Conservation (phyloP, 1,284 basidiomycete genomes). For the Entoloma clypeatum region DNA sequence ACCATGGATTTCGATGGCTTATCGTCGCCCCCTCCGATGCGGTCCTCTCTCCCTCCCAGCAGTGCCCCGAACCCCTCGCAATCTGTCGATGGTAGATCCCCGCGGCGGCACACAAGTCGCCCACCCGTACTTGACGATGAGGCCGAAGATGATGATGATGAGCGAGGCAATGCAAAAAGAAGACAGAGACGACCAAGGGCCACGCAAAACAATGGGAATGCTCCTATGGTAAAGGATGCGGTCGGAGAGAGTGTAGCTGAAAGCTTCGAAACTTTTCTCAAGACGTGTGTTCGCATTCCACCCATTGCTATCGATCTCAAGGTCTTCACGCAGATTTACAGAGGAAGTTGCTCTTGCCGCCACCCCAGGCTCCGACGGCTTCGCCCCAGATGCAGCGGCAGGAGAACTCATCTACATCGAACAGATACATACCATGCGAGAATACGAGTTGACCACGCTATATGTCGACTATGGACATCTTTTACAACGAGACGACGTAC, state of each 20-base stretch:
- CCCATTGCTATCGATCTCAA: conserved; percentile 9
- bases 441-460: conserved; percentile 91
- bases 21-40: conserved; percentile 35
- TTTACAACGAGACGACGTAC: conserved; percentile 84
- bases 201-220: conserved; percentile 56
- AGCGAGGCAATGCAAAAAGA: conserved; percentile 35
- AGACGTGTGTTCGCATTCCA: conserved; percentile 58
- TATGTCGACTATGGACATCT: conserved; percentile 96
- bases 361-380: conserved; percentile 71
- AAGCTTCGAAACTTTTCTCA: conserved; percentile 87
- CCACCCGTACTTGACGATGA: conserved; percentile 61
- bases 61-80: conserved; percentile 56
- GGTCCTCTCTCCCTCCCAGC: conserved; percentile 62
- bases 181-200: conserved; percentile 46
- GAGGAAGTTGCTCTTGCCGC: conserved; percentile 71
- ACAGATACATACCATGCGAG: conserved; percentile 90
- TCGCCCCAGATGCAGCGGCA: conserved; percentile 50
- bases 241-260: conserved; percentile 92
- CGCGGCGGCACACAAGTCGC: conserved; percentile 49
- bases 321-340: conserved; percentile 59
- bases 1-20: conserved; percentile 37
- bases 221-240: conserved; percentile 86
- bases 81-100: conserved; percentile 38
- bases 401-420: conserved; percentile 81
- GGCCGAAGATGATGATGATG: conserved; percentile 40